Evolutionary conservation across 495 filamentous ascomycete genomes (phyloP).

Genomic region (Trichocladium uniseriatum): DNA sequence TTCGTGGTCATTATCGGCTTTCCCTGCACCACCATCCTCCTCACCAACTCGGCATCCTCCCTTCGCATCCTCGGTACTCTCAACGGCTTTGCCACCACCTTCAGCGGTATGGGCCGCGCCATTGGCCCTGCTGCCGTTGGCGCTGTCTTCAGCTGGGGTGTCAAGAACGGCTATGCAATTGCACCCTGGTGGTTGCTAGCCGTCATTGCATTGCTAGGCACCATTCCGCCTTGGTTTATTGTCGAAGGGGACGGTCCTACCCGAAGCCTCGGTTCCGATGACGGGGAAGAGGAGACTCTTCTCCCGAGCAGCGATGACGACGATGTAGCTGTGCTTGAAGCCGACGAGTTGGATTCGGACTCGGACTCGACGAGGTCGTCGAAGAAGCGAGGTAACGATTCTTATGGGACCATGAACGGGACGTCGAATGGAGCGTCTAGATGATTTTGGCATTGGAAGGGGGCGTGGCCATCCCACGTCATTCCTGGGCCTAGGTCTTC

Average conservation of each 20-base stretch:
- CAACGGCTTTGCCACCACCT: conserved; percentile 77
- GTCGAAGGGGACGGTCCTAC: conserved; percentile 67
- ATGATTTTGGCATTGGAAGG: not conserved
- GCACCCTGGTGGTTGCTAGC: conserved; percentile 71
- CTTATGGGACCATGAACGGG: not conserved
- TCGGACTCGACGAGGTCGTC: not conserved
- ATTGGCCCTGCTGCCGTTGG: conserved; percentile 63
- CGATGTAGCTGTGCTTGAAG: not conserved
- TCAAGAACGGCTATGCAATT: conserved; percentile 61
- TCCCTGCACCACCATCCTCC: conserved; percentile 76
- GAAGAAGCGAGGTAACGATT: not conserved
- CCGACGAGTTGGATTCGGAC: not conserved
- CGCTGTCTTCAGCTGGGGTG: conserved; percentile 57
- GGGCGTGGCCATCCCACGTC: not conserved
- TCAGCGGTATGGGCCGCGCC: conserved; percentile 69
- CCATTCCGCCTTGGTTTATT: conserved; percentile 59
- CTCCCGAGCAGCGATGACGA: conserved; percentile 1
- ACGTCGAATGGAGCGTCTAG: not conserved
- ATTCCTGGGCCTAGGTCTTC: not conserved
- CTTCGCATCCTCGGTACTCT: conserved; percentile 74
- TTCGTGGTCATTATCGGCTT: conserved; percentile 70
- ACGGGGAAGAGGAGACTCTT: conserved; percentile 4
- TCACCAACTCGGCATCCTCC: conserved; percentile 76
- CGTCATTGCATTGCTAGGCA: conserved; percentile 48
- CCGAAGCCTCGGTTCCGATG: conserved; percentile 18